phyloP scores from a whole-genome alignment of 2,329 filamentous ascomycete species.

The Pseudogymnoascus sp. region DNA sequence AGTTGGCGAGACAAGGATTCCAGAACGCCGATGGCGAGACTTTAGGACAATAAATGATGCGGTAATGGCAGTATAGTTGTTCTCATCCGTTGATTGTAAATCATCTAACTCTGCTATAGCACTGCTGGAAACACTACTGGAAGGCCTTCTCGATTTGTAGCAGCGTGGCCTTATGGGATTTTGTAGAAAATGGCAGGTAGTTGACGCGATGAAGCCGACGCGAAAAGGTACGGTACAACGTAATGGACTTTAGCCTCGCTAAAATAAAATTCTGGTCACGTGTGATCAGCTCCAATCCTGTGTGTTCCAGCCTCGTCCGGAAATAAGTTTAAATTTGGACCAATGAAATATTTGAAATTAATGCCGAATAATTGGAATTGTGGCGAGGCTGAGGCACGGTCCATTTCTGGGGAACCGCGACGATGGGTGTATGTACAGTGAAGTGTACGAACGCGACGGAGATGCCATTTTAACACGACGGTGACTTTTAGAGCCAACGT shows the following conservation, averaged over 20 bases:
- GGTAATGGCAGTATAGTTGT: neutral
- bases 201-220: constrained; percentile 11
- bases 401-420: neutral
- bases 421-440: neutral
- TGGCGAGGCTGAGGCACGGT: neutral
- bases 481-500: neutral
- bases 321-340: constrained; percentile 1
- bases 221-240: constrained; percentile 10
- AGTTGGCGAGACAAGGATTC: neutral
- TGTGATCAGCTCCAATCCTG: neutral
- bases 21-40: neutral
- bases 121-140: neutral
- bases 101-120: neutral
- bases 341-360: neutral
- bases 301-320: constrained; percentile 3
- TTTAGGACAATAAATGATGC: neutral
- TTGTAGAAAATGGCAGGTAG: neutral
- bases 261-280: constrained; percentile 8
- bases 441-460: neutral
- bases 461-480: neutral
- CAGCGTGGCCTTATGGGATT: neutral
- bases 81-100: neutral
- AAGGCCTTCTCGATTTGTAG: neutral
- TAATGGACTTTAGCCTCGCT: neutral
- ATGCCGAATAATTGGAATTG: neutral